Base-by-base conservation (phyloP, 805 yeast species). In the Grigorovia yakushimaensis region DNA sequence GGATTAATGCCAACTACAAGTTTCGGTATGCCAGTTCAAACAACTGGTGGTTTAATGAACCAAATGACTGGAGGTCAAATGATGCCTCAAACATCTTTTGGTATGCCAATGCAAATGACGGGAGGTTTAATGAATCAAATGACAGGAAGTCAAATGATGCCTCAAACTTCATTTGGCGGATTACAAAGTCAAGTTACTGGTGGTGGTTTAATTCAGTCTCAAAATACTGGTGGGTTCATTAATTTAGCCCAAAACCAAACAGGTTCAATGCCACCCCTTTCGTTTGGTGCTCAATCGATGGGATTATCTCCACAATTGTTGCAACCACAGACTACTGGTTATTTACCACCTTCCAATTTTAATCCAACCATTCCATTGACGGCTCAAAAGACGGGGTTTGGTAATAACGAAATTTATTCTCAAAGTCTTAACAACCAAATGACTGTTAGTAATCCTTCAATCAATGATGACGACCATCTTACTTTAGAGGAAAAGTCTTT, bases 401-500 rank as follows among this genome's bases (percentile, higher is more conserved):
- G 74, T 44, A 69, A 69, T 47, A 70, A 70, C 49, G 62, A 65
- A 36, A 60, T 69, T 39, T 64, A 64, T 46, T 61, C 67, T 36
- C 71, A 67, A 50, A 67, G 58, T 37, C 58, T 69, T 51, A 61
- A 60, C 13, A 59, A 65, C 47, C 53, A 65, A 41, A 64, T 61
- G 47, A 60, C 67, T 46, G 70, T 68, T 44, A 64, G 66, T 42
- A 69, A 68, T 46, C 62, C 18, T 11, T 19, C 27, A 17, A 39
- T 10, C 13, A 38, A 44, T 23, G 47, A 46, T n/a, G 73, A 78
- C 17, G 80, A 82, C 49, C 83, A 84, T 21, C 88, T 91, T 55
- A 81, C 94, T 44, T 84, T 85, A 56, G 88, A 86, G 57, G 98
- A 91, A 61, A 89, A 88, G 61, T 74, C 74, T 47, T 79, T 88